Conservation (phyloP, 106 monocot genomes). For the Gastrodia elata region DNA sequence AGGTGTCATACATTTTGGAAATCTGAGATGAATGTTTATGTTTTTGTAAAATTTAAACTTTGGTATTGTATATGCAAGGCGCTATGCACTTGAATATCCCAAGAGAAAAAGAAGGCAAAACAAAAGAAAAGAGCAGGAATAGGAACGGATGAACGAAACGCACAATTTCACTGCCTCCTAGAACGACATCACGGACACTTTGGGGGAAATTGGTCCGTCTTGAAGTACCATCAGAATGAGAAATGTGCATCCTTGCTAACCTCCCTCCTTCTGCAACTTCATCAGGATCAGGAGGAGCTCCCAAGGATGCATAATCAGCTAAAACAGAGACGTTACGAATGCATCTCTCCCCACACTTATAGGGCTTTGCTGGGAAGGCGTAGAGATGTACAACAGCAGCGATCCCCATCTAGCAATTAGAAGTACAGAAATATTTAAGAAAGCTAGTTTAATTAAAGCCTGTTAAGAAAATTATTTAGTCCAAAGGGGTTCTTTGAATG, state of each 20-base stretch:
- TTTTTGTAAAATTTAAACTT: no score
- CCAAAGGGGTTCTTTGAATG: no score
- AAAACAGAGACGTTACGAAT: slow-evolving; percentile 73
- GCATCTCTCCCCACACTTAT: slow-evolving; percentile 74
- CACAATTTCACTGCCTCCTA: slow-evolving; percentile 94
- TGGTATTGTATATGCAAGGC: no score
- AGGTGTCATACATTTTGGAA: no score
- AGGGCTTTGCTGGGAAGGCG: slow-evolving; percentile 88
- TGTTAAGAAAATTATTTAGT: no score
- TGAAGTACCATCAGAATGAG: slow-evolving; percentile 38
- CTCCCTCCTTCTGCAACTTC: slow-evolving; percentile 72
- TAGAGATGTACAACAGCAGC: slow-evolving; percentile 88
- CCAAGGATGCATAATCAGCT: slow-evolving; percentile 86
- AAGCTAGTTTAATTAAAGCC: neutral
- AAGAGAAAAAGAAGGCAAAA: neutral
- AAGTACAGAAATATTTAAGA: neutral
- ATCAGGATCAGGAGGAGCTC: slow-evolving; percentile 81
- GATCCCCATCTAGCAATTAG: slow-evolving; percentile 74
- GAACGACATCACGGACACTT: slow-evolving; percentile 93
- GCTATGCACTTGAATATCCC: no score
- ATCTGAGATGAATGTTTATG: no score
- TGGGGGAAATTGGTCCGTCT: slow-evolving; percentile 64
- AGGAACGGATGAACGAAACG: slow-evolving; percentile 4
- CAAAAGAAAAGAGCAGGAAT: neutral
- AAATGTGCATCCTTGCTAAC: slow-evolving; percentile 35